phyloP scores from a whole-genome alignment of 768 basidiomycete species.

The Boletus bicolor region DNA sequence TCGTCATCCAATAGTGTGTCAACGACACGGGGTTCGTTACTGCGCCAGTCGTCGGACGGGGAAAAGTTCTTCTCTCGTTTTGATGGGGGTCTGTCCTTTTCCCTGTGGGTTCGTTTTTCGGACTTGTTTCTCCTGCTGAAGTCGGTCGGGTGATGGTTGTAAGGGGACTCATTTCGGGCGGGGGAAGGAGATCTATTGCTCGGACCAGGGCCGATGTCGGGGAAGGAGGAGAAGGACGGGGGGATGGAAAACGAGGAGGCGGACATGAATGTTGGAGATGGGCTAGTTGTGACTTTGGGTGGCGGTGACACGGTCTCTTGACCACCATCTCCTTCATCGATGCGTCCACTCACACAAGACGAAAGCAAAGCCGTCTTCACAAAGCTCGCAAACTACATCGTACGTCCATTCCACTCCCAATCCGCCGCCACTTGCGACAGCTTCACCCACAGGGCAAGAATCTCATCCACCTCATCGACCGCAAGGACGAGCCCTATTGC shows the following conservation, averaged over 20 bases:
- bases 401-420: slow-evolving; percentile 34
- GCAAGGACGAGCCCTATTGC: slow-evolving; percentile 92
- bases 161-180: slow-evolving; percentile 16
- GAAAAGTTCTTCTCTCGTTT: slow-evolving; percentile 32
- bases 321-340: slow-evolving; percentile 27
- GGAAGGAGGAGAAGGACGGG: slow-evolving; percentile 69
- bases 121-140: slow-evolving; percentile 18
- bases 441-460: slow-evolving; percentile 75
- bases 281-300: slow-evolving; percentile 2
- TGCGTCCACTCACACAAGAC: slow-evolving; percentile 96
- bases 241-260: slow-evolving; percentile 58
- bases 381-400: slow-evolving; percentile 97
- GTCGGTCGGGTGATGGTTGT: slow-evolving; percentile 10
- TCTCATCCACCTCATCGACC: slow-evolving; percentile 90
- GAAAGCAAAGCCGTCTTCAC: slow-evolving; percentile 96
- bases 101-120: slow-evolving; percentile 23
- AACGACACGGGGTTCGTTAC: slow-evolving; percentile 11
- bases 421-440: background rate
- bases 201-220: slow-evolving; percentile 50
- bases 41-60: slow-evolving; percentile 25
- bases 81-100: slow-evolving; percentile 29
- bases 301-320: slow-evolving; percentile 1
- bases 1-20: slow-evolving; percentile 28
- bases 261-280: slow-evolving; percentile 34
- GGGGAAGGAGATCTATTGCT: slow-evolving; percentile 28